Evolutionary conservation across 345 rosid genomes (phyloP).

Genomic region (Salix exigua): DNA sequence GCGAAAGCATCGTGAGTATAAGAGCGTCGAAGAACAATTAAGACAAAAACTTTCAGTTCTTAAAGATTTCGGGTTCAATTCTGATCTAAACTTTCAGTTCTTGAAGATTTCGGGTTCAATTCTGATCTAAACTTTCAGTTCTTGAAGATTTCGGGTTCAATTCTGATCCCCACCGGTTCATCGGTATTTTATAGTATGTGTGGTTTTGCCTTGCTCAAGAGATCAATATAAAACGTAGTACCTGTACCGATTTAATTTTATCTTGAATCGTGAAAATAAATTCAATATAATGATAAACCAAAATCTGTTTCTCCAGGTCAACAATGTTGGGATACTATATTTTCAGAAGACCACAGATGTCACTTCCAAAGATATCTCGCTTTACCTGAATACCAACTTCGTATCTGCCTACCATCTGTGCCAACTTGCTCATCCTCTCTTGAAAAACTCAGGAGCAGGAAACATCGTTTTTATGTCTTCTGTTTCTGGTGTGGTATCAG

Average conservation of each 20-base stretch:
- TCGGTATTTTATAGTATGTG: not conserved
- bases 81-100: not conserved
- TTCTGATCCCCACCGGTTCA: not conserved
- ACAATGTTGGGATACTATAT: slow-evolving; percentile 12
- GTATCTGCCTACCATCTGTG: slow-evolving; percentile 16
- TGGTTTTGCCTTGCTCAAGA: not conserved
- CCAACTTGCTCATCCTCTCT: slow-evolving; percentile 25
- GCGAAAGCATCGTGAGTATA: not conserved
- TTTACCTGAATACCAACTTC: slow-evolving; percentile 1
- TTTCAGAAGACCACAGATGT: not conserved
- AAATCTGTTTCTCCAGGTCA: slow-evolving; percentile 10
- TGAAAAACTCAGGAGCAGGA: slow-evolving; percentile 18
- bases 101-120: not conserved
- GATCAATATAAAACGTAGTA: not conserved
- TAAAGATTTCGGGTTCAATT: not conserved
- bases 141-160: too few relatives aligned
- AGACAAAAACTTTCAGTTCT: not conserved
- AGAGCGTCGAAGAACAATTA: not conserved
- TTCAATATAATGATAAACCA: not conserved
- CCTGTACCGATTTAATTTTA: not conserved
- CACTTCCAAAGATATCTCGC: slow-evolving; percentile 10
- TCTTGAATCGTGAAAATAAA: not conserved
- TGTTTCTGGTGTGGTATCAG: not conserved
- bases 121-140: not conserved
- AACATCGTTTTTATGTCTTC: slow-evolving; percentile 24